These are phyloP conservation scores for Candida taoyuanica DNA, from an alignment of 805 yeast genomes.

Conservation along the genomic window DNA sequence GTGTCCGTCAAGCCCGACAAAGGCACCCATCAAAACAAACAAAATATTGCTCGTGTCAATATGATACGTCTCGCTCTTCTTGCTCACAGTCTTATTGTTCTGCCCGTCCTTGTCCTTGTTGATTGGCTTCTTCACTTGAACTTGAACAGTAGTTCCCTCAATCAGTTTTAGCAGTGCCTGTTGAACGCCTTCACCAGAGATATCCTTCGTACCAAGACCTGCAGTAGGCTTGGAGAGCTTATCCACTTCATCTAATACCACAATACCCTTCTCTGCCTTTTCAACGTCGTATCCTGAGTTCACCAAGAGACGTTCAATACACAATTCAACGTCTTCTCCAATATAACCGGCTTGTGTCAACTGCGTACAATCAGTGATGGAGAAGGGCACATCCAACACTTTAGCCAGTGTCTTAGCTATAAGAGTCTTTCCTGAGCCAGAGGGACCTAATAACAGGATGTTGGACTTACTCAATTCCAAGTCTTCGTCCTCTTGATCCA, in stretches of 20 bases:
- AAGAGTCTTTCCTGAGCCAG: constrained; percentile 59
- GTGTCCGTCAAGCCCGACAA: constrained; percentile 51
- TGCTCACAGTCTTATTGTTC: constrained; percentile 29
- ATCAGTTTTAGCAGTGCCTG: constrained; percentile 52
- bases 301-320: constrained; percentile 47
- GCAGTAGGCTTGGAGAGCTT: constrained; percentile 48
- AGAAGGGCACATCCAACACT: constrained; percentile 48
- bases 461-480: constrained; percentile 53
- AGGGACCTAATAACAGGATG: constrained; percentile 52
- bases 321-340: constrained; percentile 59
- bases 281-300: constrained; percentile 48
- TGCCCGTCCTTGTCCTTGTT: constrained; percentile 27
- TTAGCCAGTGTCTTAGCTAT: constrained; percentile 52
- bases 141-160: constrained; percentile 50
- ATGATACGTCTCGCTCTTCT: constrained; percentile 40
- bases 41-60: constrained; percentile 53
- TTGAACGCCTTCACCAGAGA: constrained; percentile 63
- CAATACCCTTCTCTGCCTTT: constrained; percentile 50
- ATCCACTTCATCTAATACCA: constrained; percentile 58
- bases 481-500: constrained; percentile 32
- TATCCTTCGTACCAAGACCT: constrained; percentile 48
- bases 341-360: constrained; percentile 62
- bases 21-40: constrained; percentile 58
- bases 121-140: constrained; percentile 41
- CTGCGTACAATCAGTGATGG: constrained; percentile 58